Evolutionary conservation across 768 basidiomycete species (phyloP).

Genomic region (Crucibulum laeve): DNA sequence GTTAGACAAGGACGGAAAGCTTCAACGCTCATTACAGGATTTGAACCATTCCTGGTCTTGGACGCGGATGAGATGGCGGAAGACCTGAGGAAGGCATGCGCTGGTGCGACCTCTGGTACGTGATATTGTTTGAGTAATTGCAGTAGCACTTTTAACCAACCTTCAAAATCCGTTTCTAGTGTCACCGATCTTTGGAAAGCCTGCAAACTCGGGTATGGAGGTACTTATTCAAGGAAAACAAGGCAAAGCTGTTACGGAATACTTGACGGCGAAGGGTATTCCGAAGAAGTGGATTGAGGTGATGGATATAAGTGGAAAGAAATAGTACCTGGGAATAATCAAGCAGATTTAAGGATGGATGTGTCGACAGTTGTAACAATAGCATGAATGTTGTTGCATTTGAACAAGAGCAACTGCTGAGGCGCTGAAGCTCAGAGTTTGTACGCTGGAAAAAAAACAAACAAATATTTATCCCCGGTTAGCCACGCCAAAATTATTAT

Average conservation of each 20-base stretch:
- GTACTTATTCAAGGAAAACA: constrained; percentile 89
- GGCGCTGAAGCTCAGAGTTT: no score
- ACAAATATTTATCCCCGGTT: no score
- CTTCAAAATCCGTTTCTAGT: constrained; percentile 43
- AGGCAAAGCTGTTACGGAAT: constrained; percentile 56
- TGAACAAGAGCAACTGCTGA: no score
- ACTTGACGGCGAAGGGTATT: constrained; percentile 65
- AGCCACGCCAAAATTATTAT: no score
- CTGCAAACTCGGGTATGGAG: constrained; percentile 48
- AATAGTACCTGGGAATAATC: constrained; percentile 19
- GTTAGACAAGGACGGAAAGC: constrained; percentile 75
- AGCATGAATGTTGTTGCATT: no score
- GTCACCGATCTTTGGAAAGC: constrained; percentile 54
- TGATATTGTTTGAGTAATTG: constrained; percentile 5
- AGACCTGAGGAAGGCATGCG: constrained; percentile 72
- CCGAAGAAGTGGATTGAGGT: constrained; percentile 80
- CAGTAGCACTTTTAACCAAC: no score
- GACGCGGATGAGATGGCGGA: constrained; percentile 73
- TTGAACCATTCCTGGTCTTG: constrained; percentile 70
- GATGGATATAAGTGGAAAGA: constrained; percentile 43
- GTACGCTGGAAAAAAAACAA: no score
- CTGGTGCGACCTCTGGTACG: constrained; percentile 74
- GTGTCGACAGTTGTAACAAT: neutral
- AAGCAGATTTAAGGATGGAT: neutral
- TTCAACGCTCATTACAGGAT: constrained; percentile 71